Evolutionary conservation across 805 yeast species (phyloP), one percentile per base, ranked within the genome.

Genomic region (Hanseniaspora osmophila): DNA sequence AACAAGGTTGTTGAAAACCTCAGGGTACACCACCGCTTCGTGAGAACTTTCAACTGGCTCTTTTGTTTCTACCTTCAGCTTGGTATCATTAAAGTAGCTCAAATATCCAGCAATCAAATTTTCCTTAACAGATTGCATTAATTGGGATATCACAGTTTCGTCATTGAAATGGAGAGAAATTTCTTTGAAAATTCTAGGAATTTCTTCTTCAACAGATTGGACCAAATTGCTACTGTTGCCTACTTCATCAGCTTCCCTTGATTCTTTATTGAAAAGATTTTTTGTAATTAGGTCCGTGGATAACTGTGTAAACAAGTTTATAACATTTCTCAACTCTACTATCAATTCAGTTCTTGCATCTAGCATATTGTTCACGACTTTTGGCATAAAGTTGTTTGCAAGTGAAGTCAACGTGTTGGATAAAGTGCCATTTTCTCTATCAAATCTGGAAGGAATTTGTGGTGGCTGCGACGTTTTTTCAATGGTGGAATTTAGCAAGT

Each of bases 261-360:
- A 53, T 3, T 53, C 56, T 7, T 50, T 32, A 2, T 50, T 45
- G 1, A 56, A 40, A n/a, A 72, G 62, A 0, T 82, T 78, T 30
- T 62, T 67, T 30, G 76, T 64, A 33, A 84, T 69, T 12, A 63
- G 60, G 13, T 60, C 55, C 1, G 75, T 70, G 1, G 81, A 75
- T 12, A 70, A 72, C 42, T 77, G 74, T 2, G 88, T 80, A 52
- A 84, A 78, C 17, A 71, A 75, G 51, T 77, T 80, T 22, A 87
- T 84, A 2, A 79, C 67, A 49, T 75, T 77, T 51, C 88, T 73
- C 51, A 88, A 68, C 51, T 82, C 87, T 19, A 75, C 67, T 52
- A 82, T 84, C 38, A 88, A 66, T 58, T 88, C 96, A 11, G 64
- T 62, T 48, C 77, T 68, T 2, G 80, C 92, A 62, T 88, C 96